Conservation (phyloP, 2,329 filamentous ascomycete genomes). For the Fusarium solani-melongenae region DNA sequence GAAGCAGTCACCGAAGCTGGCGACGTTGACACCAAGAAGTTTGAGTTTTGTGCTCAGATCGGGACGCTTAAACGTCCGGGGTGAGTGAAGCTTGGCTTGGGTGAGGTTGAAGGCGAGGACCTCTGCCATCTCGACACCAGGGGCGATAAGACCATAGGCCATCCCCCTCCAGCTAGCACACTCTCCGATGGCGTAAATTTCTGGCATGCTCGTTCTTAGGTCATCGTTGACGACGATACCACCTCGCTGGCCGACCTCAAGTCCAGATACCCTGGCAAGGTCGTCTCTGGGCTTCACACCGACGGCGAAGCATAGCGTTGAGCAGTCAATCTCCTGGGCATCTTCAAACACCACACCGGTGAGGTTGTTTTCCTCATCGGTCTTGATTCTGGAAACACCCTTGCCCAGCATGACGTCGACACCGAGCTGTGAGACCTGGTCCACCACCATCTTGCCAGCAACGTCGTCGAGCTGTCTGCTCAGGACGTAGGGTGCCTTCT, state of each 20-base stretch:
- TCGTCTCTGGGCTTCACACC: conserved; percentile 86
- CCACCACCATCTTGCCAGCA: conserved; percentile 83
- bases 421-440: conserved; percentile 82
- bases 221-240: conserved; percentile 78
- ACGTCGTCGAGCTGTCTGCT: conserved; percentile 85
- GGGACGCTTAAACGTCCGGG: conserved; percentile 79
- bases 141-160: conserved; percentile 89
- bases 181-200: conserved; percentile 90
- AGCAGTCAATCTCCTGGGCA: conserved; percentile 80
- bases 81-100: conserved; percentile 77
- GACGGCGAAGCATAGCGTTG: conserved; percentile 89
- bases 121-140: conserved; percentile 92
- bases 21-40: conserved; percentile 88
- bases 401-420: conserved; percentile 84
- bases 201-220: conserved; percentile 75
- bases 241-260: conserved; percentile 77
- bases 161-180: conserved; percentile 91
- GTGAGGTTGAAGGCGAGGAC: conserved; percentile 92
- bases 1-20: conserved; percentile 94
- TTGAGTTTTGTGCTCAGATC: conserved; percentile 94
- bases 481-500: conserved; percentile 85
- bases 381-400: conserved; percentile 77
- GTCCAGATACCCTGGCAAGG: conserved; percentile 74
- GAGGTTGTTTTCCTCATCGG: conserved; percentile 74
- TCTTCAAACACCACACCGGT: conserved; percentile 83